Base-by-base conservation (phyloP, 2,329 filamentous ascomycete genomes). In the Paraphoma sp. region DNA sequence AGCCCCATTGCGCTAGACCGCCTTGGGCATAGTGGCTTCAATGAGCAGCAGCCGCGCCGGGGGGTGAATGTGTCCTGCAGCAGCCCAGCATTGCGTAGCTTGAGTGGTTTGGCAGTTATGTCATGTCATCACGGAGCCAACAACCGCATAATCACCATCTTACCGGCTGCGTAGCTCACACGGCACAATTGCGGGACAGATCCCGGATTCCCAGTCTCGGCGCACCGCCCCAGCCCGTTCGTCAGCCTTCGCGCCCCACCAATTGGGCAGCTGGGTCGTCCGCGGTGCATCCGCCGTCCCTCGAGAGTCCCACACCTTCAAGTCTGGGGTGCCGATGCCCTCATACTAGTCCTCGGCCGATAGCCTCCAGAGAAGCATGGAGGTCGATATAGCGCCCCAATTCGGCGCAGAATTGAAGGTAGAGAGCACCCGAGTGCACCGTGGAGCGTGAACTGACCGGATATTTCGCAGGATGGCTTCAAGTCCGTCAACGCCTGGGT, bases 361-460 rank as follows among this genome's bases (percentile, higher is more conserved):
- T 62, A 62, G 48, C 47, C 44, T 45, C 40, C 45, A 51, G 54
- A 49, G 53, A 66, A 74, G 43, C 65, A 96, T 96, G 92, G 91
- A 93, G 79, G 86, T 92, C 78, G 92, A 96, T 70, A 87, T 86
- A 74, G 84, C 88, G 81, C 92, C 92, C 74, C 91, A 91, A 70
- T 97, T 99, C 79, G 95, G 95, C 80, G 87, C 90, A 56, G 93
- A 97, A 83, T 85, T 98, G 77, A 98, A 96, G 90, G 93, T 93
- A 81, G 60, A 80, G 74, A 44, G 31, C 38, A 46, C 54, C 48
- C 41, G 33, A 58, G 30, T 43, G 36, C 57, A 53, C 54, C 50
- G 58, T 61, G 53, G 56, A 68, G 65, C 46, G 49, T 64, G 54
- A 53, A 67, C 60, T 73, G 60, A 72, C 59, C 63, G 57, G 56